Evolutionary conservation across 1,284 basidiomycete genomes (phyloP), one percentile per base, ranked within the genome.

Genomic region (Butyriboletus appendiculatus): DNA sequence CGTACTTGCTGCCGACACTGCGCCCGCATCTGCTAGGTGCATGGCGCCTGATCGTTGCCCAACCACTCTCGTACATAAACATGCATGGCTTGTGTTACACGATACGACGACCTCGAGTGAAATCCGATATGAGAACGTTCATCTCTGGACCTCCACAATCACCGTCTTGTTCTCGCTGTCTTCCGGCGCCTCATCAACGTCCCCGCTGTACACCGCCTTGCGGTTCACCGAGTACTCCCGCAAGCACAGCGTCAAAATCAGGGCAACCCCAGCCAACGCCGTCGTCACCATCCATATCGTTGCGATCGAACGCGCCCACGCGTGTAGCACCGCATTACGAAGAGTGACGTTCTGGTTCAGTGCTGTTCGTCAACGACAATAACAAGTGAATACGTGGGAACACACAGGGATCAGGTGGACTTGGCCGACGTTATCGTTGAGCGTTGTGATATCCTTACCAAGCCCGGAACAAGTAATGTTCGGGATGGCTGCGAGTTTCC

Each of bases 221-320:
- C 85, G 78, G 56, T 81, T 70, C 24, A 89, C 73, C 15, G 82
- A 77, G 67, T 90, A 90, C 35, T 73, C 72, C 32, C 80, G 75
- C 34, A 90, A 59, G 63, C 86, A 83, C 14, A 86, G 62, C 4
- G 75, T 72, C 71, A 87, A 73, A 18, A 90, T 53, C 50, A 88
- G 76, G 20, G 78, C 77, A 28, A 75, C 73, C 10, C 81, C 84
- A 11, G 80, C 56, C 28, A 89, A 70, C 0, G 82, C 85, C 6
- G 81, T 84, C 62, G 77, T 77, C 8, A 87, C 82, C 45, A 90
- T 65, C 90, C 90, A 94, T 42, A 93, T 83, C 32, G 74, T 79
- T 56, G 77, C 78, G 34, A 94, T 83, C 1, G 88, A 81, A 42
- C 79, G 72, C 7, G 87, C 76, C 70, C 87, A 94, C 0, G 88